Percentiles rank a stretch among this genome's conserved stretches.
Evolutionary conservation across 2,329 filamentous ascomycete species (phyloP).

Genomic region (Periglandula ipomoeae): DNA sequence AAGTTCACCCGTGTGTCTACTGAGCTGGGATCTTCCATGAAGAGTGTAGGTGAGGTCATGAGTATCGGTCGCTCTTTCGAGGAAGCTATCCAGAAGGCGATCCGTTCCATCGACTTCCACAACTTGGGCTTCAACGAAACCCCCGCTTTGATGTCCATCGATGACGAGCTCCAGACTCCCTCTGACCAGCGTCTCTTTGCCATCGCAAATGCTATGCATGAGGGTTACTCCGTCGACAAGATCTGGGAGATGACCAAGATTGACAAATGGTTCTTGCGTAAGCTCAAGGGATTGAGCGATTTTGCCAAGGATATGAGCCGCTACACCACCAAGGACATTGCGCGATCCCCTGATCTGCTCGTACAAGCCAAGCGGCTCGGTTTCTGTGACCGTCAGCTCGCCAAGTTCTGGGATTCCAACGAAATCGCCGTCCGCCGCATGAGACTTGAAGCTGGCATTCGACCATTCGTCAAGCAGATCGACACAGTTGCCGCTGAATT

Average conservation of each 20-base stretch:
- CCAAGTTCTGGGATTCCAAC: constrained; percentile 90
- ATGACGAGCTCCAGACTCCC: constrained; percentile 91
- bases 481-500: constrained; percentile 98
- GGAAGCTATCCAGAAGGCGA: constrained; percentile 97
- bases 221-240: constrained; percentile 88
- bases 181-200: constrained; percentile 96
- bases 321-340: constrained; percentile 56
- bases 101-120: constrained; percentile 87
- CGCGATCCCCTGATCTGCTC: constrained; percentile 55
- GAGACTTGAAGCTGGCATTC: constrained; percentile 77
- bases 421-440: constrained; percentile 80
- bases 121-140: constrained; percentile 94
- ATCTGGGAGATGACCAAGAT: constrained; percentile 99
- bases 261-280: constrained; percentile 95
- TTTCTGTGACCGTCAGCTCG: constrained; percentile 88
- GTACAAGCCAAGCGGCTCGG: constrained; percentile 85
- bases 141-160: constrained; percentile 85
- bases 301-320: constrained; percentile 72
- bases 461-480: constrained; percentile 92
- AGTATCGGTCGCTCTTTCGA: constrained; percentile 94
- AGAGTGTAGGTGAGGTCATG: constrained; percentile 99
- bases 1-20: constrained; percentile 97
- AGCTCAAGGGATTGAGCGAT: constrained; percentile 82
- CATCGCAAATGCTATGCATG: constrained; percentile 94
- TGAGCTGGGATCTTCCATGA: constrained; percentile 95